phyloP scores from a whole-genome alignment of 441 rosid genomes.

The Adansonia rubrostipa region DNA sequence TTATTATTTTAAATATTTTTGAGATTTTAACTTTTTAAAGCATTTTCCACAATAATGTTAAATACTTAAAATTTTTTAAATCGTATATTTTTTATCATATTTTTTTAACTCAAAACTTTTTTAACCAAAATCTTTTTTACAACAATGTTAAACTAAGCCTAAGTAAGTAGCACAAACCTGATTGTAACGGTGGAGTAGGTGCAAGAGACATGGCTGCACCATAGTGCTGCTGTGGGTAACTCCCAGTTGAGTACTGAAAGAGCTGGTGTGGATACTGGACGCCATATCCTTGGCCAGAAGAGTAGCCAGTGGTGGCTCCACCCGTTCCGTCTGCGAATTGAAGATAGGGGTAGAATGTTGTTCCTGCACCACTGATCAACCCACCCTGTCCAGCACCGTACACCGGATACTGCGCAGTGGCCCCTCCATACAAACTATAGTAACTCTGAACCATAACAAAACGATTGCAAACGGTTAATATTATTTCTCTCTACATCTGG shows the following conservation, averaged over 20 bases:
- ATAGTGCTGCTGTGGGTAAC: conserved; percentile 64
- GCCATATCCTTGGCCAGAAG: conserved; percentile 62
- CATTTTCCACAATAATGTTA: too few species aligned
- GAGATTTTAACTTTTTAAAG: too few species aligned
- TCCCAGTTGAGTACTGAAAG: conserved; percentile 67
- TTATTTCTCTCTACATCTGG: background rate
- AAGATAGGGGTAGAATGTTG: conserved; percentile 75
- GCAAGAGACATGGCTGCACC: conserved; percentile 82
- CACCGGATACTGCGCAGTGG: conserved; percentile 72
- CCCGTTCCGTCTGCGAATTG: conserved; percentile 80
- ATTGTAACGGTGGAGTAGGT: conserved; percentile 73
- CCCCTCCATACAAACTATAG: conserved; percentile 82
- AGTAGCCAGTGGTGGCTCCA: conserved; percentile 58
- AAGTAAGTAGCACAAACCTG: conserved; percentile 49
- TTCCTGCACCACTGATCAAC: conserved; percentile 51
- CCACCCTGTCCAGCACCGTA: conserved; percentile 70
- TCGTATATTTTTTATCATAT: too few species aligned
- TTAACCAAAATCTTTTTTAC: too few species aligned
- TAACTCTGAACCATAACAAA: conserved; percentile 55
- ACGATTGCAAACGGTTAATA: background rate
- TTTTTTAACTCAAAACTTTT: too few species aligned
- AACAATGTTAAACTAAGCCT: too few species aligned
- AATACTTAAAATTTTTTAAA: too few species aligned
- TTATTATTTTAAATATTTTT: too few species aligned
- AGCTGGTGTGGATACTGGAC: conserved; percentile 77